phyloP scores from a whole-genome alignment of 2,329 filamentous ascomycete species.

The Ceratocystis harringtonii region DNA sequence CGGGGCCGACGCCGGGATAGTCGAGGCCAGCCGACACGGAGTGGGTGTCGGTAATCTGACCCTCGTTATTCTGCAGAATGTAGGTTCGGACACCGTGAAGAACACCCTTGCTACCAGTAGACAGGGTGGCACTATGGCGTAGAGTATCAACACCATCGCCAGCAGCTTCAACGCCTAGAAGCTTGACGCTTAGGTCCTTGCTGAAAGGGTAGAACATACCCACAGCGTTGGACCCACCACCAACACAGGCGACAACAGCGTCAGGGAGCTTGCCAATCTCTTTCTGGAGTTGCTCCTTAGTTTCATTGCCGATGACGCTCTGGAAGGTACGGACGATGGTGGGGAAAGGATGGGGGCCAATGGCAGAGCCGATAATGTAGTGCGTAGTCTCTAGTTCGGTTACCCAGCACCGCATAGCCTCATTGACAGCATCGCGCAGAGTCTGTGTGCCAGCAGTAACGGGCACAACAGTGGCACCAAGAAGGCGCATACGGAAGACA shows the following conservation, averaged over 20 bases:
- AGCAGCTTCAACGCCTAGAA: constrained; percentile 87
- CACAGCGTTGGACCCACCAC: constrained; percentile 83
- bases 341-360: constrained; percentile 94
- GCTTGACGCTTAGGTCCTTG: constrained; percentile 67
- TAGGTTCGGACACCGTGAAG: constrained; percentile 94
- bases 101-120: constrained; percentile 77
- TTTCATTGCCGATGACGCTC: constrained; percentile 88
- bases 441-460: constrained; percentile 82
- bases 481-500: constrained; percentile 94
- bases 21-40: constrained; percentile 93
- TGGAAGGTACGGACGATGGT: constrained; percentile 97
- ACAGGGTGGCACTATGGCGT: constrained; percentile 76
- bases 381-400: constrained; percentile 84
- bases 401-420: constrained; percentile 89
- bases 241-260: constrained; percentile 90
- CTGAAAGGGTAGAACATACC: constrained; percentile 98
- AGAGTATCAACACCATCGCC: constrained; percentile 80
- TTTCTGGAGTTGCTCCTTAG: constrained; percentile 76
- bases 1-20: constrained; percentile 91
- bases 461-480: constrained; percentile 82
- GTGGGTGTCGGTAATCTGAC: constrained; percentile 89
- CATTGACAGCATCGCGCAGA: constrained; percentile 80
- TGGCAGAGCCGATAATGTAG: constrained; percentile 96
- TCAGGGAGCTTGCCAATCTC: constrained; percentile 82
- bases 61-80: constrained; percentile 79